Evolutionary conservation across 495 filamentous ascomycete species (phyloP), one percentile per base, ranked within the genome.

Genomic region (Lophium mytilinum): DNA sequence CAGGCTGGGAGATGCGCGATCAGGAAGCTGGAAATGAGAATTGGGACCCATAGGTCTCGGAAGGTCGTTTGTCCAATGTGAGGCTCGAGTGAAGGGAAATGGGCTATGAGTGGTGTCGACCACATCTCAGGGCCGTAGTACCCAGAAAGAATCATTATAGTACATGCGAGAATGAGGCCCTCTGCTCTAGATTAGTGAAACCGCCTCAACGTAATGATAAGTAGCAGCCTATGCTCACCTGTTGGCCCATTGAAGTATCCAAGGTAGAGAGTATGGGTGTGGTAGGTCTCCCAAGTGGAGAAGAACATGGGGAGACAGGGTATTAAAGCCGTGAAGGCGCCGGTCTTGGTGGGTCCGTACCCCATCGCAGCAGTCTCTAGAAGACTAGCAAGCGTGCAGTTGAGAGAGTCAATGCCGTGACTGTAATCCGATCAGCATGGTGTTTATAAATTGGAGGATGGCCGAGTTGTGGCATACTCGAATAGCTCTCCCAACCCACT

Each of bases 201-300:
- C 9, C 21, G 15, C 15, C 8, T 30, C 14, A 11, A 37, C n/a
- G 35, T 33, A 21, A 11, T 24, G 5, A 53, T 35, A 17, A 18
- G 46, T 37, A 14, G 56, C 55, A 34, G 53, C 9, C 17, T 49
- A 40, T 50, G 35, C 54, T 51, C 62, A 78, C 76, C 76, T 30
- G 91, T 98, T 4, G 93, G 93, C 0, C 94, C 94, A 69, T 98
- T 98, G 78, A 97, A 85, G 71, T 94, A 90, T 36, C 93, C 93
- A 4, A 98, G 84, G 69, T 97, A 98, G 1, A 98, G 76, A 0
- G 95, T 97, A 71, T 98, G 93, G 1, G 93, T 96, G 72, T 98
- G 93, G 70, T 95, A 98, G 2, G 93, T 98, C 71, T 98, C 93
- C 93, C 93, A 98, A 8, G 93, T 98, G 5, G 91, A 96, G 75